Base-by-base conservation (phyloP, 208 protist species). In the Phytomonas sp. region DNA sequence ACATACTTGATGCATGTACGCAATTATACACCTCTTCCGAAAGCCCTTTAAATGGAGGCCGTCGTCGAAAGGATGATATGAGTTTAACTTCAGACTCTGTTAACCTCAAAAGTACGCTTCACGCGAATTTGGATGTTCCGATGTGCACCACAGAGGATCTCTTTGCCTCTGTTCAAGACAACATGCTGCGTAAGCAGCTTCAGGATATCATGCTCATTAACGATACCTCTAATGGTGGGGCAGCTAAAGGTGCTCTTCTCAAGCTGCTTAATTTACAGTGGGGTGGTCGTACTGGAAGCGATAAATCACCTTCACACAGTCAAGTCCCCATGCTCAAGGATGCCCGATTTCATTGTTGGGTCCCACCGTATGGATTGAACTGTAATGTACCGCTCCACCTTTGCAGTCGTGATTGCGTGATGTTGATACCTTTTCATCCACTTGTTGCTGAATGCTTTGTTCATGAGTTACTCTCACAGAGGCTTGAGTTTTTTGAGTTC, bases 361-460 rank as follows among this genome's bases (percentile, higher is more conserved):
- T 69, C 40, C 32, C 81, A 32, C 73, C 81, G n/a, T 70, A 73
- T 60, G 86, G 86, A 2, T 30, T 72, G 45, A 71, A 74, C 36
- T 30, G 37, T 29, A n/a, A 73, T 16, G 78, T 87, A 29, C 87
- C 87, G 1, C 74, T 67, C 34, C 87, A 92, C 52, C 73, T 92
- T 11, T 77, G 87, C 63, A 79, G 76, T 59, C 37, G 59, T 8
- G 42, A 19, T 19, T 23, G 70, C 29, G 76, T 76, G 23, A 72
- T 74, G 16, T 70, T 86, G 19, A 60, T 94, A 19, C 64, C 71
- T 16, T 49, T 91, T 16, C 75, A 86, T 60, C 83, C 85, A 8
- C 49, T 94, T n/a, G 73, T 91, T 33, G 88, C 82, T 1, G 88
- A 94, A 73, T 75, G 72, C 31, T 71, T 88, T 31, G 75, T 94